Base-by-base conservation (phyloP, 2,329 filamentous ascomycete genomes). In the Alternaria dauci region DNA sequence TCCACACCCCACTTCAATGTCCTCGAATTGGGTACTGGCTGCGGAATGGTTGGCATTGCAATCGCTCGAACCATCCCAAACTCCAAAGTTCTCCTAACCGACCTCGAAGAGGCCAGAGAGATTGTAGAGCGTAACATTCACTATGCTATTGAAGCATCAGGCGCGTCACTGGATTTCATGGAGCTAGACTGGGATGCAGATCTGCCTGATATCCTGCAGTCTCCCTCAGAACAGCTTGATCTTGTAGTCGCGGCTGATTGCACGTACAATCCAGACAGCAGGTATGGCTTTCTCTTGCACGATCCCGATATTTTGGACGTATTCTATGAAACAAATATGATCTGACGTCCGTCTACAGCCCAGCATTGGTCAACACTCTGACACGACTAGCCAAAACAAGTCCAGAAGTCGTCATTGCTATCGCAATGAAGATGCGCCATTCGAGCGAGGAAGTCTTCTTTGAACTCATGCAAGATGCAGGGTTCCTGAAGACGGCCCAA, bases 261-360 rank as follows among this genome's bases (percentile, higher is more conserved):
- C 76, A 92, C 89, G 2, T 92, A 92, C 78, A 92, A 92, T 73
- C 81, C 85, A 16, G 88, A 90, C 68, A 89, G 87, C 70, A 76
- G 74, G 75, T 77, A 58, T 34, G 67, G 28, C 18, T 2, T 44
- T 23, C 32, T 23, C 11, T 44, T 30, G 16, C 26, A 11, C 30
- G n/a, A 14, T 25, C 4, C 18, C 30, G 14, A 18, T 47, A 28
- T 28, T 8, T 42, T 41, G 5, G 9, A 53, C n/a, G 12, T 4
- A 25, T 16, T 42, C 20, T 18, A 14, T 16, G 2, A 5, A 42
- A 42, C 11, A 42, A 30, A 1, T 12, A 5, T 36, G 20, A 16
- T 38, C 46, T 50, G 14, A 50, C 46, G 9, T 41, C 5, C 18
- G 42, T 38, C 32, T 38, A 18, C 60, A 84, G 89, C 52, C 86